Percentiles rank a stretch among this genome's conserved stretches.
Evolutionary conservation across 345 rosid species (phyloP).

Genomic region (Microthlaspi erraticum): DNA sequence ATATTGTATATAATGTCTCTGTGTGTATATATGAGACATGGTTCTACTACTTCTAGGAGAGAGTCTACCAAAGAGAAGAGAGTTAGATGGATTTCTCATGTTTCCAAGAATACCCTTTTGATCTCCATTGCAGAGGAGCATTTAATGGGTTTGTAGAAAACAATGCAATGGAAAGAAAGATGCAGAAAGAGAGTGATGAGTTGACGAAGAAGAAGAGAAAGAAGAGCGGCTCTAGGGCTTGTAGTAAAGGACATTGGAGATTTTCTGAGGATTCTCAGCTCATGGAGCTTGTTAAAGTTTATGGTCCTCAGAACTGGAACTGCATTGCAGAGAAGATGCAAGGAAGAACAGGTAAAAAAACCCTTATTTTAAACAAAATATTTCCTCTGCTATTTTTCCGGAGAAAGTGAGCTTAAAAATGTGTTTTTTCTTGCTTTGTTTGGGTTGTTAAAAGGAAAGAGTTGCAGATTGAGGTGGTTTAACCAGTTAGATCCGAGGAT

Average conservation of each 20-base stretch:
- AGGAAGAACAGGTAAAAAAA: conserved; percentile 85
- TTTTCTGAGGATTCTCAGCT: conserved; percentile 41
- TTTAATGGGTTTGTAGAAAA: conserved; percentile 38
- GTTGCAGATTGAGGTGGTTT: conserved; percentile 95
- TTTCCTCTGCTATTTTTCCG: conserved; percentile 7
- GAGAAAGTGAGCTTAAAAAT: not conserved
- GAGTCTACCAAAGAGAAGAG: conserved; percentile 19
- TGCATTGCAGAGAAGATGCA: conserved; percentile 76
- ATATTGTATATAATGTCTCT: conserved; percentile 2
- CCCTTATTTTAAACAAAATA: not conserved
- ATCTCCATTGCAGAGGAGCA: conserved; percentile 24
- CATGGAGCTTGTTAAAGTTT: conserved; percentile 66
- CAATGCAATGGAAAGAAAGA: conserved; percentile 30
- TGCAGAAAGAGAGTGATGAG: conserved; percentile 40
- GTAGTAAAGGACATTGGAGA: conserved; percentile 46
- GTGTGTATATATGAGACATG: conserved; percentile 35
- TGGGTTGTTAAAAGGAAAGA: conserved; percentile 59
- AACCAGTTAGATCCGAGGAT: conserved; percentile 91
- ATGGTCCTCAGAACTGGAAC: conserved; percentile 97
- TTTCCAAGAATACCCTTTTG: conserved; percentile 36
- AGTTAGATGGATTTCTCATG: conserved; percentile 38
- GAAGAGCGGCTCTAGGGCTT: conserved; percentile 42
- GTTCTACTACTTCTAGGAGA: not conserved
- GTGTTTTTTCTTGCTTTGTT: conserved; percentile 18
- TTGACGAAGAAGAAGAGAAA: conserved; percentile 46